These are phyloP conservation scores for Thymus quinquecostatus DNA, from an alignment of 257 asterid genomes.

Conservation along the genomic window DNA sequence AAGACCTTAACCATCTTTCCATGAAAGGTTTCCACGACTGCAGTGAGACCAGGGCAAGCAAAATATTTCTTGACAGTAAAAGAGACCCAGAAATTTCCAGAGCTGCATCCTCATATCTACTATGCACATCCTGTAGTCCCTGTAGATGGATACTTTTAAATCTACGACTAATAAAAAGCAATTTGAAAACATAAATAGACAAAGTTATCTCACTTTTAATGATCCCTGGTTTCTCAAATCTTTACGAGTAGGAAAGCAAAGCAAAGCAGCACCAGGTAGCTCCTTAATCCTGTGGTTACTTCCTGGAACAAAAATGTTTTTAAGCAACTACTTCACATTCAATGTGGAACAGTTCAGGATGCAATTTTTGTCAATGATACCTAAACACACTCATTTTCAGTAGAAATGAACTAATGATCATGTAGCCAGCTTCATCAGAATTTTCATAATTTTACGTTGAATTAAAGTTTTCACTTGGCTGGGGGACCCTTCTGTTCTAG, in stretches of 20 bases:
- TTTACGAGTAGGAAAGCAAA: constrained; percentile 61
- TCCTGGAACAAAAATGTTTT: constrained; percentile 59
- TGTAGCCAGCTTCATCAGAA: constrained; percentile 15
- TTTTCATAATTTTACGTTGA: constrained; percentile 9
- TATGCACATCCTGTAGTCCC: constrained; percentile 63
- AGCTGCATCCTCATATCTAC: constrained; percentile 68
- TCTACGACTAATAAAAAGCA: constrained; percentile 25
- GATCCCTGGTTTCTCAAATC: constrained; percentile 52
- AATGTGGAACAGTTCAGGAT: constrained; percentile 22
- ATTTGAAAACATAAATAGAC: constrained; percentile 16
- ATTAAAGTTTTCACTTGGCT: constrained; percentile 26
- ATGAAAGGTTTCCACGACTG: constrained; percentile 98
- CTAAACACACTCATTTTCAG: constrained; percentile 6
- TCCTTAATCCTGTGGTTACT: constrained; percentile 50
- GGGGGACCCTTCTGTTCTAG: background rate
- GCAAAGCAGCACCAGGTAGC: constrained; percentile 89
- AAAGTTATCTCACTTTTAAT: constrained; percentile 58
- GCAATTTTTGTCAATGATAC: background rate
- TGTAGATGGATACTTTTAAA: constrained; percentile 35
- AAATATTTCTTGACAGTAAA: constrained; percentile 76
- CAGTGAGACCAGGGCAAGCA: constrained; percentile 77
- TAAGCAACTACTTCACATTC: constrained; percentile 26
- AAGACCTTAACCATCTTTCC: constrained; percentile 89
- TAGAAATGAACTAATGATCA: constrained; percentile 7
- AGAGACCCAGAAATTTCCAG: constrained; percentile 78